Evolutionary conservation across 2,329 filamentous ascomycete genomes (phyloP), one percentile per base, ranked within the genome.

Genomic region (Thielaviopsis euricoi): DNA sequence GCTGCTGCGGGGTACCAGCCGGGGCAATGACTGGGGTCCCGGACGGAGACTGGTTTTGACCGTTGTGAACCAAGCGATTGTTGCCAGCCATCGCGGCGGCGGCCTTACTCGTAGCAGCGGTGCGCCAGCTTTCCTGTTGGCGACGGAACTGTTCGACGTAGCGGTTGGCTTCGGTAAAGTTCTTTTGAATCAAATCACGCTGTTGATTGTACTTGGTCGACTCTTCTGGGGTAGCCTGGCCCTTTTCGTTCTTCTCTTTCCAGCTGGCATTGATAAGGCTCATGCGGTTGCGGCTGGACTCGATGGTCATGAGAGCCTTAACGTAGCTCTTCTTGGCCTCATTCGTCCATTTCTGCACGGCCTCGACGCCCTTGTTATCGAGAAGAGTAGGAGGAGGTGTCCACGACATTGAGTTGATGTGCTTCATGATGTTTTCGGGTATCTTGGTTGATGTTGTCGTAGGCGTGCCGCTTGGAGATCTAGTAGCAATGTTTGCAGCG

Each of bases 221-320:
- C 2, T 79, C 76, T 1, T 74, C 67, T 3, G 69, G 71, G 13
- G 78, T 65, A 0, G 71, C 67, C 21, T 71, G 72, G 2, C 74
- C 74, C 23, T 71, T 71, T 3, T 71, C 68, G 15, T 69, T 66
- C 22, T 75, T 68, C 19, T 75, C 71, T 53, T 73, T 72, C 21
- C 73, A 66, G 2, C 68, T 61, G 52, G 68, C 67, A 12, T 79
- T 76, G 56, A 78, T 66, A 54, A 66, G 66, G 2, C 66, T 66
- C 3, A 78, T 64, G 52, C 71, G 69, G n/a, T 62, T 64, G 12
- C 73, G 71, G 2, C 70, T 68, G 10, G 62, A 68, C 43, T 80
- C 77, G 70, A 81, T 79, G 1, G 72, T 70, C 62, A 74, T 67
- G 6, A 81, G 65, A 0, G 74, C 76, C 46, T 73, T 68, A 0